Evolutionary conservation across 495 filamentous ascomycete genomes (phyloP).

Genomic region (Corynascus novoguineensis): DNA sequence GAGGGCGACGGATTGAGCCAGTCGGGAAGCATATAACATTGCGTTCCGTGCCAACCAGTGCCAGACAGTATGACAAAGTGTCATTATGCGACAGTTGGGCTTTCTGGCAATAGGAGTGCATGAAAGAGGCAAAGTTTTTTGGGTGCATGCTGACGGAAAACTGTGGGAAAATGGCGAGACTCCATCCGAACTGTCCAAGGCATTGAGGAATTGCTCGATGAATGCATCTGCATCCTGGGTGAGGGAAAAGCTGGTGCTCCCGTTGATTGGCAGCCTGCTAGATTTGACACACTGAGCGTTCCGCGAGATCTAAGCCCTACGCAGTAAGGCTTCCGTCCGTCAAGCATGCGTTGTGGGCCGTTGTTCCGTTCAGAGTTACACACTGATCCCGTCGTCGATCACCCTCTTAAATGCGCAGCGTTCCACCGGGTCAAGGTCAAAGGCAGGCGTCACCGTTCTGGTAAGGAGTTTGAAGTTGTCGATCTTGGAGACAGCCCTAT

Average conservation of each 20-base stretch:
- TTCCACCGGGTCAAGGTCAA: conserved; percentile 16
- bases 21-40: not conserved
- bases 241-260: not conserved
- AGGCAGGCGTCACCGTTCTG: not conserved
- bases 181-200: too few relatives aligned
- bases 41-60: not conserved
- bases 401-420: conserved; percentile 28
- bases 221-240: not conserved
- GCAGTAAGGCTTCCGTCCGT: not conserved
- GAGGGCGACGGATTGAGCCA: not conserved
- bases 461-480: conserved; percentile 15
- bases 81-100: too few relatives aligned
- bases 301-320: conserved; percentile 29
- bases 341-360: not conserved
- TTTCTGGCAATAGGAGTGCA: not conserved
- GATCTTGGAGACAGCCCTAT: conserved; percentile 16
- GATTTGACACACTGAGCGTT: conserved; percentile 36
- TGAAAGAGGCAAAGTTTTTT: not conserved
- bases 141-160: not conserved
- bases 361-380: not conserved
- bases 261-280: conserved; percentile 15
- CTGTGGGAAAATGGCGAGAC: not conserved
- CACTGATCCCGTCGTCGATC: conserved; percentile 30
- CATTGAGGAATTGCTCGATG: not conserved
- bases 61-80: too few relatives aligned